Conservation (phyloP, 495 filamentous ascomycete species). For the Xylona heveae region DNA sequence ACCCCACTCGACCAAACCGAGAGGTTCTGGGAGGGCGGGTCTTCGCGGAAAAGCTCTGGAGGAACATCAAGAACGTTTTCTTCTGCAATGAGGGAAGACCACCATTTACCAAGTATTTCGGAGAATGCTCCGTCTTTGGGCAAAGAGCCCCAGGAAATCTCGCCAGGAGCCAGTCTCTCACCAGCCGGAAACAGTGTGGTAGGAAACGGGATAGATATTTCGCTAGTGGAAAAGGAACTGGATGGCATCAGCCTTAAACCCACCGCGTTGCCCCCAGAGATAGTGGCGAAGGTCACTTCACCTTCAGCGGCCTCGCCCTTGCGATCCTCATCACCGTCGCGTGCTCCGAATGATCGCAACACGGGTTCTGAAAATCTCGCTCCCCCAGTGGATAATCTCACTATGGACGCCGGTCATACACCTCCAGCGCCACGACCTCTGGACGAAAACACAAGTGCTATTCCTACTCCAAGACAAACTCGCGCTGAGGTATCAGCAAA, state of each 20-base stretch:
- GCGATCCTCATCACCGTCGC: neutral
- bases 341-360: neutral
- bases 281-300: constrained; percentile 2
- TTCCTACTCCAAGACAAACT: constrained; percentile 3
- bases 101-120: constrained; percentile 1
- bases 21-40: constrained; percentile 5
- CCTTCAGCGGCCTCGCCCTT: constrained; percentile 1
- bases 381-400: constrained; percentile 1
- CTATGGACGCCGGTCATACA: constrained; percentile 5
- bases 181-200: neutral
- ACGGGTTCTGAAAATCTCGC: neutral
- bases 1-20: neutral
- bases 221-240: constrained; percentile 3
- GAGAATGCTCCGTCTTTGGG: neutral
- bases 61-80: constrained; percentile 4
- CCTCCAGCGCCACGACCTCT: neutral
- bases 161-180: neutral
- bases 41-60: constrained; percentile 2
- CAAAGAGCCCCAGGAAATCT: neutral
- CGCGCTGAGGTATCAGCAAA: constrained; percentile 4
- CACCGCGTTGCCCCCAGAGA: constrained; percentile 3
- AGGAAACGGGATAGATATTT: constrained; percentile 4
- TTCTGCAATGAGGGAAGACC: neutral
- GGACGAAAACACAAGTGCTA: neutral
- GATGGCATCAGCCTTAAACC: constrained; percentile 6